Percentiles rank a stretch among this genome's conserved stretches.
Evolutionary conservation across 2,329 filamentous ascomycete species (phyloP).

Genomic region (Ceratocystis smalleyi): DNA sequence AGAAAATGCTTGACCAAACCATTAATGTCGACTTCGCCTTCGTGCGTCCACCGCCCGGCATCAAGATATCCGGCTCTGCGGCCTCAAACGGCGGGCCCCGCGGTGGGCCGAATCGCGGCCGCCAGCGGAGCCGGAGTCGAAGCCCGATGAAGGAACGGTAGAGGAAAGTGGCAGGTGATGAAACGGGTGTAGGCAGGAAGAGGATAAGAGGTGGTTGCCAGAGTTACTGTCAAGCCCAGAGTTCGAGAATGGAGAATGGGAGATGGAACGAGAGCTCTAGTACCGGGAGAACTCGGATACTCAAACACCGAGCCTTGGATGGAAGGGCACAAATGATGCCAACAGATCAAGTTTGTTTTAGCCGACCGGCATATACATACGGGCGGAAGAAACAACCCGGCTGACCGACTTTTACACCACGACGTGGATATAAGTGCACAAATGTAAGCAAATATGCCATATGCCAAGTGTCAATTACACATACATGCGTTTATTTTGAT

Average conservation of each 20-base stretch:
- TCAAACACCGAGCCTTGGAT: background rate
- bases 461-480: background rate
- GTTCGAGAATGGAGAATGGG: background rate
- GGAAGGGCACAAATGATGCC: background rate
- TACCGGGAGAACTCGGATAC: background rate
- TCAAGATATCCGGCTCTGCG: constrained; percentile 22
- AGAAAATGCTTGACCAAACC: constrained; percentile 67
- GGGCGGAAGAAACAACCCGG: background rate
- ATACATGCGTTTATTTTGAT: background rate
- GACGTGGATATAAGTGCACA: background rate
- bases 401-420: too few species aligned
- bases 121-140: constrained; percentile 33
- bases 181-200: background rate
- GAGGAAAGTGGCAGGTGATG: background rate
- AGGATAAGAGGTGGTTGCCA: background rate
- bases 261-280: background rate
- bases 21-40: constrained; percentile 74
- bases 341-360: background rate
- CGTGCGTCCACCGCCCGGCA: constrained; percentile 58
- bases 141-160: constrained; percentile 24
- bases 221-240: background rate
- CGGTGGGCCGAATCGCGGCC: constrained; percentile 21
- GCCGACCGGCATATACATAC: background rate
- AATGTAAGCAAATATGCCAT: background rate
- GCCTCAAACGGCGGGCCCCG: constrained; percentile 24